Percentiles rank a stretch among this genome's conserved stretches.
These are phyloP conservation scores for Jatropha curcas DNA, from an alignment of 345 rosid species.

Conservation along the genomic window DNA sequence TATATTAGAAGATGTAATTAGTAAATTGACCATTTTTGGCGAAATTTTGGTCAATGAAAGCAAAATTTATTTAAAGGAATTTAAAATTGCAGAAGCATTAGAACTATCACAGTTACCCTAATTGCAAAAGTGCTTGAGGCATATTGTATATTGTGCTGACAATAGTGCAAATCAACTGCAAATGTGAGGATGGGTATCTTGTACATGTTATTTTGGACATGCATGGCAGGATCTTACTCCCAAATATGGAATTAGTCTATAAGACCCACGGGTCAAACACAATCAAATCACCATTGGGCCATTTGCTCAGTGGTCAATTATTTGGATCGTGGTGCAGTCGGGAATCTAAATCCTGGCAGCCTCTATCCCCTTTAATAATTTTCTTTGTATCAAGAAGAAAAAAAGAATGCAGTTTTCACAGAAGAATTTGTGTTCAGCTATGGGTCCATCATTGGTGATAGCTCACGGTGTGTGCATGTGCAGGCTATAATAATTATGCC, in stretches of 20 bases:
- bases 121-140: too few species aligned
- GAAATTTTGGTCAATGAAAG: background rate
- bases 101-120: background rate
- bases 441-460: background rate
- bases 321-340: too few species aligned
- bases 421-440: background rate
- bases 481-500: background rate
- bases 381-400: too few species aligned
- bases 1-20: background rate
- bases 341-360: too few species aligned
- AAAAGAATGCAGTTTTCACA: too few species aligned
- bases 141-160: too few species aligned
- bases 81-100: background rate
- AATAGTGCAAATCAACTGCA: too few species aligned
- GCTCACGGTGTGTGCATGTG: background rate
- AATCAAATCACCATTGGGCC: too few species aligned
- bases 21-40: background rate
- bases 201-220: background rate
- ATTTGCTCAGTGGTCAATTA: too few species aligned
- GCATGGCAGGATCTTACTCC: background rate
- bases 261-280: background rate
- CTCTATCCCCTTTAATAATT: too few species aligned
- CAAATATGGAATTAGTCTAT: background rate
- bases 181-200: too few species aligned
- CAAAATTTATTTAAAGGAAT: background rate